phyloP scores from a whole-genome alignment of 768 basidiomycete species.

The Neoboletus subvelutipes region DNA sequence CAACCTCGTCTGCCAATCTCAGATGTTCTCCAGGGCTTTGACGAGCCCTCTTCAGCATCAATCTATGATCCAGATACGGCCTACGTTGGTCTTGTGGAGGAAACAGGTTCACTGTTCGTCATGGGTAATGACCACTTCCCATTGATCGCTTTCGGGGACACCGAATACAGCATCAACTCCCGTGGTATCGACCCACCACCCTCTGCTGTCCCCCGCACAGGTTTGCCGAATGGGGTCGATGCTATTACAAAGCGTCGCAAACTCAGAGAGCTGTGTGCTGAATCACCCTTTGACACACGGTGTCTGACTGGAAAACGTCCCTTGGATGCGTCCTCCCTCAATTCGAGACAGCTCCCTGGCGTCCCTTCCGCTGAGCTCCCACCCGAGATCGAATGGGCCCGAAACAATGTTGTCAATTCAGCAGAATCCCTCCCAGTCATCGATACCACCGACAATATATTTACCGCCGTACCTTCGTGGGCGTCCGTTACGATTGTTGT shows the following conservation, averaged over 20 bases:
- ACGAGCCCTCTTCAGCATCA: slow-evolving; percentile 36
- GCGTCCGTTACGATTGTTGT: slow-evolving; percentile 14
- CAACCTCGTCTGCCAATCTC: slow-evolving; percentile 80
- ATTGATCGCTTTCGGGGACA: slow-evolving; percentile 69
- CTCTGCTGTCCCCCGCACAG: slow-evolving; percentile 29
- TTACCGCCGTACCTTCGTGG: slow-evolving; percentile 14
- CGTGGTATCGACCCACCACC: slow-evolving; percentile 38
- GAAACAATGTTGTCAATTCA: slow-evolving; percentile 10
- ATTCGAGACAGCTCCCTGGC: slow-evolving; percentile 61
- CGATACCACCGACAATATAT: slow-evolving; percentile 18
- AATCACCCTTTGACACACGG: slow-evolving; percentile 45
- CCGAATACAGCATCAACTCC: slow-evolving; percentile 34
- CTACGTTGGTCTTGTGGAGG: slow-evolving; percentile 77
- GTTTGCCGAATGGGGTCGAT: slow-evolving; percentile 45
- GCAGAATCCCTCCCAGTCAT: slow-evolving; percentile 17
- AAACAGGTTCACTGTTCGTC: slow-evolving; percentile 75
- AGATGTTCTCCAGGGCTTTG: slow-evolving; percentile 60
- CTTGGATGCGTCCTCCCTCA: slow-evolving; percentile 48
- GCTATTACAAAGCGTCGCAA: slow-evolving; percentile 45
- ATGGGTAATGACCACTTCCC: slow-evolving; percentile 84
- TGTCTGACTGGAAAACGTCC: slow-evolving; percentile 64
- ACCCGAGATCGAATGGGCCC: slow-evolving; percentile 21
- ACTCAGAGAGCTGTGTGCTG: slow-evolving; percentile 39
- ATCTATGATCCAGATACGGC: slow-evolving; percentile 54
- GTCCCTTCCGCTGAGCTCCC: slow-evolving; percentile 41